Conservation (phyloP, 192 early-diverging fungal species). For the Coemansia sp. region DNA sequence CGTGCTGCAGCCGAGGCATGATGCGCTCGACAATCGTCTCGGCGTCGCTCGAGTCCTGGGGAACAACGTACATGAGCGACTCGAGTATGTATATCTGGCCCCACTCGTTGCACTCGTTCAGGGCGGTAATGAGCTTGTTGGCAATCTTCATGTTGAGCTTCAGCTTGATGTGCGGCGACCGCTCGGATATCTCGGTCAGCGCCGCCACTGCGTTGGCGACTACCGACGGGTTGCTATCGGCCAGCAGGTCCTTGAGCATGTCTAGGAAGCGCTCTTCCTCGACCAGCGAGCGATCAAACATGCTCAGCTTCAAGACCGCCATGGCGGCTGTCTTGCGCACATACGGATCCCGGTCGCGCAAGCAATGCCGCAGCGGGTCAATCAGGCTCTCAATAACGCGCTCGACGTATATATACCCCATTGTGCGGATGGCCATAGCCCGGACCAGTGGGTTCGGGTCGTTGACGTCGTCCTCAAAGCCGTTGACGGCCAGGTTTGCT, state of each 20-base stretch:
- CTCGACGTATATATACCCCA: conserved; percentile 96
- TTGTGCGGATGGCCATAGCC: conserved; percentile 94
- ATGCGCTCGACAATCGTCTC: conserved; percentile 92
- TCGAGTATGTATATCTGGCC: conserved; percentile 95
- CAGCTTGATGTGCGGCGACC: conserved; percentile 84
- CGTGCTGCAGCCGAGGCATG: conserved; percentile 88
- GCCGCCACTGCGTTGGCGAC: conserved; percentile 96
- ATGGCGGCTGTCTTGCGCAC: conserved; percentile 96
- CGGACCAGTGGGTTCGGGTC: conserved; percentile 95
- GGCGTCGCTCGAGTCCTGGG: conserved; percentile 86
- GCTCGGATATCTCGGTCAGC: conserved; percentile 92
- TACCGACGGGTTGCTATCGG: conserved; percentile 92
- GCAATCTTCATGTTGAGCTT: conserved; percentile 84
- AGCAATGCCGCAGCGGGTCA: conserved; percentile 81
- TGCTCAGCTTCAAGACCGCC: conserved; percentile 91
- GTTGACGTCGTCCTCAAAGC: conserved; percentile 88
- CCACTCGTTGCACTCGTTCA: conserved; percentile 99
- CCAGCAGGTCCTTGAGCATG: conserved; percentile 81
- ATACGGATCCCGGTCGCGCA: conserved; percentile 92
- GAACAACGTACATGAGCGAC: conserved; percentile 88
- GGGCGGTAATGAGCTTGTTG: conserved; percentile 87
- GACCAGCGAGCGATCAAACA: conserved; percentile 84
- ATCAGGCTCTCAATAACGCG: conserved; percentile 84
- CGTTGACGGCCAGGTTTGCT: conserved; percentile 87
- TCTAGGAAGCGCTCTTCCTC: conserved; percentile 91